phyloP scores from a whole-genome alignment of 352 stramenopile genomes.

The Aphanomyces astaci region DNA sequence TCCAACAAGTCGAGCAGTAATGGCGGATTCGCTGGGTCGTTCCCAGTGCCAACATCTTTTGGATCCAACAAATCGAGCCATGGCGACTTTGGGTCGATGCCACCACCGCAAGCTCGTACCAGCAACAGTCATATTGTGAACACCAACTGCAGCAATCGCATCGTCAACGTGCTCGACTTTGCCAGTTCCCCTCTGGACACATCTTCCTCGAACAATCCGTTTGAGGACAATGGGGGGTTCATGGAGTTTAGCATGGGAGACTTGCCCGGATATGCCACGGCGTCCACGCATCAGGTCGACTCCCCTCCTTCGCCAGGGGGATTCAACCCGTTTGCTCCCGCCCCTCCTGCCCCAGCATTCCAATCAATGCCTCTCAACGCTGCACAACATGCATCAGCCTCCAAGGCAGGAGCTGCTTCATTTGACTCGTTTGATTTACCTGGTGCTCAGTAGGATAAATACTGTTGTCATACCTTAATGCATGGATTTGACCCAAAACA shows the following conservation, averaged over 20 bases:
- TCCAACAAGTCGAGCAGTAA: too few relatives aligned
- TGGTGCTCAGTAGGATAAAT: not conserved
- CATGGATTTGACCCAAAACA: too few relatives aligned
- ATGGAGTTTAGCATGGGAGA: not conserved
- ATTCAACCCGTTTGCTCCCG: slow-evolving; percentile 13
- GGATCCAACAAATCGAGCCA: not conserved
- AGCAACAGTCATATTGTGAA: not conserved
- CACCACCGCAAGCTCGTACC: not conserved
- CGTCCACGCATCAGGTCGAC: not conserved
- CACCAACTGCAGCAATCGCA: not conserved
- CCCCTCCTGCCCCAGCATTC: not conserved
- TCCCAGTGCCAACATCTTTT: not conserved
- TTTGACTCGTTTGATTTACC: not conserved
- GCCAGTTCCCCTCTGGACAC: not conserved
- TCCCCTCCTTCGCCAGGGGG: not conserved
- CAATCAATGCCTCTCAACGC: not conserved
- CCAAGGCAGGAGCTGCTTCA: not conserved
- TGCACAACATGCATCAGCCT: not conserved
- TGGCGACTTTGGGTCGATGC: not conserved
- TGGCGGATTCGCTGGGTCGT: not conserved
- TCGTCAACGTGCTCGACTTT: slow-evolving; percentile 14
- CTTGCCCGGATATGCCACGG: not conserved
- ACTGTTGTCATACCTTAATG: too few relatives aligned
- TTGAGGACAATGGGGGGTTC: not conserved
- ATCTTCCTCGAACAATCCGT: not conserved